Conservation (phyloP, 2,329 filamentous ascomycete genomes). For the Epichloe uncinata region DNA sequence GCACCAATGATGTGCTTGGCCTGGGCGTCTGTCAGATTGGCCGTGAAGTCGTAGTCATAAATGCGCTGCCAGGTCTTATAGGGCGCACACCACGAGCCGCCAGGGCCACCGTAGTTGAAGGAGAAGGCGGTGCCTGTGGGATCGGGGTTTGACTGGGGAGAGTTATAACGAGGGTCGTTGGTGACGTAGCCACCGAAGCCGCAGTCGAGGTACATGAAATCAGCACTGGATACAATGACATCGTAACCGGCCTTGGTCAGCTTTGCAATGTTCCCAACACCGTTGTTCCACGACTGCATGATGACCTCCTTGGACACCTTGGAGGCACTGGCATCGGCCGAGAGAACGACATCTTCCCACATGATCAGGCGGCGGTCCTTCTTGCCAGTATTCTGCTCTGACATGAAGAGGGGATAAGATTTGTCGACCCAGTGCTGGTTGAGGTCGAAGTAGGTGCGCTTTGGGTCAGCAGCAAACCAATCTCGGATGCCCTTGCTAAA, state of each 20-base stretch:
- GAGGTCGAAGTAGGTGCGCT: constrained; percentile 32
- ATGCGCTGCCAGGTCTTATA: constrained; percentile 49
- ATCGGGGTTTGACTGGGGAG: constrained; percentile 35
- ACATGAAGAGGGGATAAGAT: constrained; percentile 34
- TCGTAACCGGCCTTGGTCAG: constrained; percentile 36
- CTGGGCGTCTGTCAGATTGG: constrained; percentile 31
- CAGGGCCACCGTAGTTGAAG: constrained; percentile 41
- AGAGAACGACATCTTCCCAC: constrained; percentile 41
- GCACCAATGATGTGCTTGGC: constrained; percentile 37
- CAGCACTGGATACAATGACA: constrained; percentile 40
- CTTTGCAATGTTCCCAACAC: constrained; percentile 35
- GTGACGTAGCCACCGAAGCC: constrained; percentile 38
- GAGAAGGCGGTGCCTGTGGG: constrained; percentile 20
- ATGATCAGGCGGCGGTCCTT: constrained; percentile 38
- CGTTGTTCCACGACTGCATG: constrained; percentile 42
- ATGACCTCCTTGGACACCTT: constrained; percentile 36
- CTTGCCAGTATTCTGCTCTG: constrained; percentile 9
- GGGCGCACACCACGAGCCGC: constrained; percentile 44
- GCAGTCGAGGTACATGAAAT: constrained; percentile 45
- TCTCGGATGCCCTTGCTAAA: constrained; percentile 34
- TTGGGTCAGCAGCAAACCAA: constrained; percentile 35
- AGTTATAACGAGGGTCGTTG: constrained; percentile 43
- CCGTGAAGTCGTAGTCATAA: constrained; percentile 43
- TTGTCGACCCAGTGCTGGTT: constrained; percentile 41
- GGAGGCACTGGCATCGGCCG: constrained; percentile 27